Evolutionary conservation across 148 eudicot species (phyloP).

Genomic region (Rhododendron molle): DNA sequence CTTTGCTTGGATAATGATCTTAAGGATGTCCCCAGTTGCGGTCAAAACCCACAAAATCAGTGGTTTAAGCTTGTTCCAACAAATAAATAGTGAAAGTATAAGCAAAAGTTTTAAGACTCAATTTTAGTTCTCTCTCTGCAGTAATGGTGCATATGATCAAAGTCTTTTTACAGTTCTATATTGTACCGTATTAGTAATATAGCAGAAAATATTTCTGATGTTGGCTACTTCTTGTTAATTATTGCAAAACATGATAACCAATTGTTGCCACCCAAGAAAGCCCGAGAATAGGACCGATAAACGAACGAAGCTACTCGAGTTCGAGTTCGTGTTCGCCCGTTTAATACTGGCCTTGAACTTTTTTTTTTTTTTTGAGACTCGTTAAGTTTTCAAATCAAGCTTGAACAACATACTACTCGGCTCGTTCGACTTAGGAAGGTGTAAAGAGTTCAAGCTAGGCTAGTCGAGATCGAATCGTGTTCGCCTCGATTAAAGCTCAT

Average conservation of each 20-base stretch:
- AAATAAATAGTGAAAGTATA: conserved; percentile 1
- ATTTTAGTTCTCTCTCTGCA: neutral
- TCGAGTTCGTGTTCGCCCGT: neutral
- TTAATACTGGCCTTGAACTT: neutral
- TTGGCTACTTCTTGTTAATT: neutral
- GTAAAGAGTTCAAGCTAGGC: neutral
- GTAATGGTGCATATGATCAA: neutral
- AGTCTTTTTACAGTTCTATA: neutral
- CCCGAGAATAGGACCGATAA: too few relatives aligned
- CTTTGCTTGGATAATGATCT: conserved; percentile 24
- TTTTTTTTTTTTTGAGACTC: neutral
- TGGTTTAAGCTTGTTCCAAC: conserved; percentile 39
- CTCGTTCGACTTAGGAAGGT: neutral
- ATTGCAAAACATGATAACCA: neutral
- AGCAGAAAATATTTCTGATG: neutral
- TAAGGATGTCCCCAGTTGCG: conserved; percentile 19
- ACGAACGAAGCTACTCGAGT: neutral
- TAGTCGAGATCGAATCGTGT: neutral
- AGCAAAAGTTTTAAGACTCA: neutral
- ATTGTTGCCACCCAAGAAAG: neutral
- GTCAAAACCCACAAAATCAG: conserved; percentile 28
- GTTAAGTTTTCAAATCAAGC: neutral
- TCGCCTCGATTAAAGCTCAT: neutral
- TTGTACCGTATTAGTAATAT: neutral
- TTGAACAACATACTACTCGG: neutral